Base-by-base conservation (phyloP, 2,329 filamentous ascomycete species). In the Trichoderma asperellum region DNA sequence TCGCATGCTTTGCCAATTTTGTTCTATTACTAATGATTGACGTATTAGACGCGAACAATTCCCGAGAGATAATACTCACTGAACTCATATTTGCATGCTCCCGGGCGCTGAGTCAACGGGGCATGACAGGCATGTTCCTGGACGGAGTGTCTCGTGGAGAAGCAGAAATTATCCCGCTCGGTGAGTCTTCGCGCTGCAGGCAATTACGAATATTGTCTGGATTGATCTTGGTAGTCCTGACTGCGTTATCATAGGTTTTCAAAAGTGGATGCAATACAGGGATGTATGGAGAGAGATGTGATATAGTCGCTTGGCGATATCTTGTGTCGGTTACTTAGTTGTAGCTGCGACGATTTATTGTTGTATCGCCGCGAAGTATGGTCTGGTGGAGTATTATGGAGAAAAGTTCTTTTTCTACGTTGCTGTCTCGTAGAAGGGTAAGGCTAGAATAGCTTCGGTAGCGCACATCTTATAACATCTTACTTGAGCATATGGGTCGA, bases 261-360 rank as follows among this genome's bases (percentile, higher is more conserved):
- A 81, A 70, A 85, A 85, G 76, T 89, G 87, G 87, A 85, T 87
- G 58, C 80, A 78, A 72, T 89, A 89, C 74, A 82, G 78, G 75
- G 86, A 88, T 67, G 78, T 86, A 21, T 89, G 86, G 86, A 82
- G 81, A 69, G 77, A 82, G 73, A 73, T 81, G 65, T 77, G 67
- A 76, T 37, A 55, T 43, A 24, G 43, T 29, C 16, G 4, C 14
- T 27, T 2, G 12, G 49, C 27, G 27, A 16, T 24, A 18, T 18
- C 7, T 2, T 16, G 35, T 21, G 34, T 2, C 32, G 29, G 18
- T 14, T 49, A 21, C 4, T 58, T 18, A 27, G 5, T 16, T 40
- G 16, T 10, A 18, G 21, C 18, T 40, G 18, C n/a, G 12, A 29
- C 27, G 27, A 21, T 32, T 16, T 21, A 21, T 32, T 21, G 12